Conservation (phyloP, 805 yeast genomes). For the Yamadazyma laniorum region DNA sequence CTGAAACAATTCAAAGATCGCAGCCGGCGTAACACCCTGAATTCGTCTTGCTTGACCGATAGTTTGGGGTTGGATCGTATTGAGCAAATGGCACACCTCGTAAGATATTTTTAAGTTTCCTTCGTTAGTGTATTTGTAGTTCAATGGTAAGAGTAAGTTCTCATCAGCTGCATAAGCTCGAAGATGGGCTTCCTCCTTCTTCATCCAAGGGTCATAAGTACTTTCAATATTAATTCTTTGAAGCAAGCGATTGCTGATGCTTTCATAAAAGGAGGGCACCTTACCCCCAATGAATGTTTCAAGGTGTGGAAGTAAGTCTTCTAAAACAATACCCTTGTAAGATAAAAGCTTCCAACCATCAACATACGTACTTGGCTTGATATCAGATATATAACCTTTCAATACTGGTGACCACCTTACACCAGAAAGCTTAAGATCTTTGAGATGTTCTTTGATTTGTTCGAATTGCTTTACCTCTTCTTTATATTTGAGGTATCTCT, state of each 20-base stretch:
- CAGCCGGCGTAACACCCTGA: constrained; percentile 94
- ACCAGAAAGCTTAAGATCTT: constrained; percentile 48
- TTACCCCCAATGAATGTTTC: constrained; percentile 18
- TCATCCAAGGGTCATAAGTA: constrained; percentile 75
- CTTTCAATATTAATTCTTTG: constrained; percentile 75
- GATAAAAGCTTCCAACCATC: constrained; percentile 71
- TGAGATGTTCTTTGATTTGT: constrained; percentile 45
- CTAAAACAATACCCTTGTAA: constrained; percentile 42
- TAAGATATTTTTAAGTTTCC: constrained; percentile 58
- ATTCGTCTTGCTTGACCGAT: constrained; percentile 94
- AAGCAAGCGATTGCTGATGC: constrained; percentile 40
- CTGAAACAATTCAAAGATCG: constrained; percentile 74
- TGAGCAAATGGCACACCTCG: constrained; percentile 69
- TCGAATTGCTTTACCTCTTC: constrained; percentile 47
- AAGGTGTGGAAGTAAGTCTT: constrained; percentile 30
- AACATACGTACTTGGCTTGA: constrained; percentile 35
- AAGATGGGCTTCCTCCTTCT: constrained; percentile 67
- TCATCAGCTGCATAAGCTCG: constrained; percentile 86
- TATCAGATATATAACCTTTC: constrained; percentile 48
- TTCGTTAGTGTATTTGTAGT: constrained; percentile 58
- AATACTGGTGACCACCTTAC: constrained; percentile 58
- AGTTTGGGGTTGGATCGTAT: constrained; percentile 78
- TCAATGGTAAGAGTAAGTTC: constrained; percentile 61
- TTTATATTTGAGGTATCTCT: constrained; percentile 51
- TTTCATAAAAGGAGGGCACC: constrained; percentile 25